Evolutionary conservation across 208 protist genomes (phyloP).

Genomic region (Vickermania spadyakhi): DNA sequence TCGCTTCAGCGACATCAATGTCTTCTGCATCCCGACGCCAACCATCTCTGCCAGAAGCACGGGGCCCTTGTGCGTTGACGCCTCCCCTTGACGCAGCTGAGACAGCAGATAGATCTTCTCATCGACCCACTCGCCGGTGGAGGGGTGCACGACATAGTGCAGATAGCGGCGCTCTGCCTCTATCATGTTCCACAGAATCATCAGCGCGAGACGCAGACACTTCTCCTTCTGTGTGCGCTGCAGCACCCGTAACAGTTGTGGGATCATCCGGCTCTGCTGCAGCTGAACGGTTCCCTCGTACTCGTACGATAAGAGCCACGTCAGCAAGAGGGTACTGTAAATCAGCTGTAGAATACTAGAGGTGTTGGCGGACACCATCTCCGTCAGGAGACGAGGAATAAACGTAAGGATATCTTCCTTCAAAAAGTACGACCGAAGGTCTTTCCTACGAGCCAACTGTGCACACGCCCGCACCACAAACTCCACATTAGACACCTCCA

Average conservation of each 20-base stretch:
- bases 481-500: slow-evolving; percentile 49
- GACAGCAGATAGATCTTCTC: slow-evolving; percentile 23
- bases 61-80: slow-evolving; percentile 29
- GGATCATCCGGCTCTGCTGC: slow-evolving; percentile 66
- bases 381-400: slow-evolving; percentile 73
- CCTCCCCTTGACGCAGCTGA: slow-evolving; percentile 10
- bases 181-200: slow-evolving; percentile 80
- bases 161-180: slow-evolving; percentile 64
- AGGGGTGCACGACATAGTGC: slow-evolving; percentile 34
- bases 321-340: slow-evolving; percentile 71
- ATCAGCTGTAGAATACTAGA: slow-evolving; percentile 77
- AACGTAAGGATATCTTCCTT: slow-evolving; percentile 40
- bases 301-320: slow-evolving; percentile 83
- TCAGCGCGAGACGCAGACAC: slow-evolving; percentile 83
- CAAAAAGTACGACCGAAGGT: slow-evolving; percentile 64
- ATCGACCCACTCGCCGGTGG: slow-evolving; percentile 34
- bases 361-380: slow-evolving; percentile 68
- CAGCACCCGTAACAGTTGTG: slow-evolving; percentile 78
- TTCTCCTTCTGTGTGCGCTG: slow-evolving; percentile 90
- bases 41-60: slow-evolving; percentile 86
- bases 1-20: slow-evolving; percentile 59
- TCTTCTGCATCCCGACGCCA: slow-evolving; percentile 86
- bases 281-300: slow-evolving; percentile 68
- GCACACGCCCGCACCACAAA: slow-evolving; percentile 74
- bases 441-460: slow-evolving; percentile 64